Evolutionary conservation across 139 green algal species (phyloP), one percentile per base, ranked within the genome.

Genomic region (Astrephomene gubernaculifera): DNA sequence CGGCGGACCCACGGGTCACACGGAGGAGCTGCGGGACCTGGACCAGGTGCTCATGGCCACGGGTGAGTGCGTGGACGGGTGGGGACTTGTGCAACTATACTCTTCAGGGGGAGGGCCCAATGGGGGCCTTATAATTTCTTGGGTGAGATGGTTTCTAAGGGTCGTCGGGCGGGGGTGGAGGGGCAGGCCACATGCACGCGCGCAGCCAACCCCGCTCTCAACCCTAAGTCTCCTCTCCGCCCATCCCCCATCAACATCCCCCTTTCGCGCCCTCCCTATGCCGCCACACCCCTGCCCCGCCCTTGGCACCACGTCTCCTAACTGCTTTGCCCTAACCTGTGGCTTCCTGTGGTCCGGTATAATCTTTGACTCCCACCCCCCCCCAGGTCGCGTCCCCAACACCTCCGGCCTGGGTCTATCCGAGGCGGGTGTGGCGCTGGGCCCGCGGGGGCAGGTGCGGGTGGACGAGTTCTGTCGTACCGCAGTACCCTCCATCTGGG

Each of bases 401-500:
- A 96, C 93, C 2, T 57, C 89, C 9, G 73, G 81, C 31, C 82
- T 98, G 57, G 94, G 94, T 36, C 87, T 98, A 53, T 91, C 98
- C 88, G 92, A 91, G 29, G 91, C 87, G 4, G 96, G 95, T 17
- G 93, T 98, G 33, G 68, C 92, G 81, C 63, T 95, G 39, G 90
- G 93, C 17, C 24, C 36, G 29, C 92, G 74, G 67, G 89, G 88
- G 4, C 41, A 88, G 65, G 92, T 99, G 53, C 38, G 92, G 57
- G 96, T 99, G 71, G 94, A 99, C 79, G 91, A 98, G 54, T 98
- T 96, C 92, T 70, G 87, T 24, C 87, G 91, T 29, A 99, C 95
- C 36, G 96, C 81, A 44, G 93, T 98, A 45, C 90, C 92, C 24
- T 94, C 88, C 89, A 97, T 99, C 84, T 99, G 92, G 89, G 97